Percentiles rank a stretch among this genome's conserved stretches.
phyloP scores from a whole-genome alignment of 305 asterid species.

The Petunia hybrid region DNA sequence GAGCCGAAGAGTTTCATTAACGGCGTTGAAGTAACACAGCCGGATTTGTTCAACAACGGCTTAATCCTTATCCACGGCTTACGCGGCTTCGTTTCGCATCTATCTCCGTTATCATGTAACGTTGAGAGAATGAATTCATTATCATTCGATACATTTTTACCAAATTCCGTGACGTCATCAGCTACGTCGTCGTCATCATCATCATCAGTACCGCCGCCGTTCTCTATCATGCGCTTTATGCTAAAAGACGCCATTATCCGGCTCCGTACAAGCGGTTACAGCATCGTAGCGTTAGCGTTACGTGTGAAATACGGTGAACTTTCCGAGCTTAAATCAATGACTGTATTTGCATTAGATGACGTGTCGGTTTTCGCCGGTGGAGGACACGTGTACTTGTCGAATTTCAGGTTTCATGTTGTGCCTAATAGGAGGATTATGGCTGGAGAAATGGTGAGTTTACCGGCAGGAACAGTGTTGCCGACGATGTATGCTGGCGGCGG shows the following conservation, averaged over 20 bases:
- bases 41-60: conserved; percentile 80
- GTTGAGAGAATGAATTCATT: conserved; percentile 70
- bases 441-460: conserved; percentile 66
- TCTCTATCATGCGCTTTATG: conserved; percentile 64
- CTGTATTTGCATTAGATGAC: conserved; percentile 76
- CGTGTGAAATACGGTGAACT: conserved; percentile 64
- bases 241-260: conserved; percentile 65
- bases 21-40: conserved; percentile 68
- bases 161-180: neutral
- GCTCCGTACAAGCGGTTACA: conserved; percentile 64
- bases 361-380: conserved; percentile 60
- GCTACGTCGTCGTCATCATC: conserved; percentile 47
- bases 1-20: conserved; percentile 58
- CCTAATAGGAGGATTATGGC: conserved; percentile 65
- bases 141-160: conserved; percentile 45
- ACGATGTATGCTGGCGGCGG: conserved; percentile 52
- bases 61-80: conserved; percentile 69
- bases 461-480: conserved; percentile 52
- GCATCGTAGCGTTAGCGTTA: conserved; percentile 68
- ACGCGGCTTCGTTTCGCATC: conserved; percentile 70
- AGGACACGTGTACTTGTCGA: conserved; percentile 58
- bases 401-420: conserved; percentile 70
- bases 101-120: conserved; percentile 77
- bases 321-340: conserved; percentile 58
- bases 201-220: conserved; percentile 39